A percentile compares a stretch with the other conserved stretches of the same genome.
These are phyloP conservation scores for Silybum marianum DNA, from an alignment of 129 eudicot species.

Conservation along the genomic window DNA sequence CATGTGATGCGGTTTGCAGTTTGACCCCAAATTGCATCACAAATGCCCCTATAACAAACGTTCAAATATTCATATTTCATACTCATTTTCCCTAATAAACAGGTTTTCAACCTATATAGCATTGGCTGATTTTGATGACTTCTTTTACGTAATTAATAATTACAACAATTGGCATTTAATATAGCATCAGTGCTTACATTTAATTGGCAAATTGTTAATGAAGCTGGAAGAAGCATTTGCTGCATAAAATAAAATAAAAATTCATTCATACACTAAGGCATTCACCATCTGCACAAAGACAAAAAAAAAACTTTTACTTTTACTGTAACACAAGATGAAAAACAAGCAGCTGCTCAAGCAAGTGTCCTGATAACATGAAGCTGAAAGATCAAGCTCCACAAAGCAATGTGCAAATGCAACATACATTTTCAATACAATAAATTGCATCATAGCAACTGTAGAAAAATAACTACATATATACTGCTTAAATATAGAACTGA, in stretches of 20 bases:
- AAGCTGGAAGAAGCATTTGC: not conserved
- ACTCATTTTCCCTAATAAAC: not conserved
- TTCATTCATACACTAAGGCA: not conserved
- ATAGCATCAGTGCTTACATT: not conserved
- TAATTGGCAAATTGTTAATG: not conserved
- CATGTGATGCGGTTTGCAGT: too few species aligned
- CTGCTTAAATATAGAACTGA: not conserved
- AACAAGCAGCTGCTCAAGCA: constrained; percentile 8
- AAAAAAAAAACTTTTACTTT: not conserved
- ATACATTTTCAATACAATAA: constrained; percentile 19
- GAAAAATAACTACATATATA: not conserved
- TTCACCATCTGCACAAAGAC: not conserved
- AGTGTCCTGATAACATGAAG: not conserved
- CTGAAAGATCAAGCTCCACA: not conserved
- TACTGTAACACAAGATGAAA: not conserved
- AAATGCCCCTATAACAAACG: not conserved
- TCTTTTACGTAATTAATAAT: not conserved
- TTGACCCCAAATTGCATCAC: too few species aligned
- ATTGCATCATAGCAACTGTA: not conserved
- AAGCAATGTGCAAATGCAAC: constrained; percentile 15
- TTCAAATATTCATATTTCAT: not conserved
- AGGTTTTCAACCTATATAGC: not conserved
- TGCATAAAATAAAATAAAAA: not conserved
- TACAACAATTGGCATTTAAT: not conserved
- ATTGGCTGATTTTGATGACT: too few species aligned